phyloP scores from a whole-genome alignment of 768 basidiomycete species.

The Mycena venus region DNA sequence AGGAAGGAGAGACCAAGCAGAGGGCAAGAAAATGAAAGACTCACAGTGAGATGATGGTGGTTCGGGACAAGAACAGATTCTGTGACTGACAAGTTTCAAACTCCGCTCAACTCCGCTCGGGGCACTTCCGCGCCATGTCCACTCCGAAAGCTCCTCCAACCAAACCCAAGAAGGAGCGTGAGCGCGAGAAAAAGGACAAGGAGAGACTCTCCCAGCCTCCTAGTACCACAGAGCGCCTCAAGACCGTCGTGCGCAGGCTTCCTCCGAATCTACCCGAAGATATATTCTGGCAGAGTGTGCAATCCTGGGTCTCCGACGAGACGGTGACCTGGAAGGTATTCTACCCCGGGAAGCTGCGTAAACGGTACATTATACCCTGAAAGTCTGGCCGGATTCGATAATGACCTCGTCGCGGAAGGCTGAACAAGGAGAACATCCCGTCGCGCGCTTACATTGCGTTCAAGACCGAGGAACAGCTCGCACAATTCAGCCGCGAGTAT shows the following conservation, averaged over 20 bases:
- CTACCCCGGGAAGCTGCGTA: conserved; percentile 76
- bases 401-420: conserved; percentile 53
- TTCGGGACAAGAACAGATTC: not conserved
- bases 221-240: conserved; percentile 74
- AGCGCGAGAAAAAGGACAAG: conserved; percentile 51
- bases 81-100: no score
- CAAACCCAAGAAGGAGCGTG: conserved; percentile 54
- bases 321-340: conserved; percentile 76
- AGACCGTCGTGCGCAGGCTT: conserved; percentile 88
- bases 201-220: conserved; percentile 43
- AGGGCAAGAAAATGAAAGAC: conserved; percentile 12
- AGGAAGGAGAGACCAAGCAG: conserved; percentile 7
- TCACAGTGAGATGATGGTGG: conserved; percentile 8
- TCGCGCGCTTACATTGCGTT: conserved; percentile 96
- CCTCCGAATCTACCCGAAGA: conserved; percentile 94
- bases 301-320: conserved; percentile 85
- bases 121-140: conserved; percentile 26
- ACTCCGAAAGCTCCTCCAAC: conserved; percentile 27
- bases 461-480: conserved; percentile 78
- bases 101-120: conserved; percentile 35
- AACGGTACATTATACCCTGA: conserved; percentile 61
- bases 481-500: conserved; percentile 84
- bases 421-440: conserved; percentile 86
- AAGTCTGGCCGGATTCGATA: not conserved
- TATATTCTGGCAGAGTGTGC: conserved; percentile 94